Evolutionary conservation across 139 green algal genomes (phyloP).

Genomic region (Diplosphaera chodatii): DNA sequence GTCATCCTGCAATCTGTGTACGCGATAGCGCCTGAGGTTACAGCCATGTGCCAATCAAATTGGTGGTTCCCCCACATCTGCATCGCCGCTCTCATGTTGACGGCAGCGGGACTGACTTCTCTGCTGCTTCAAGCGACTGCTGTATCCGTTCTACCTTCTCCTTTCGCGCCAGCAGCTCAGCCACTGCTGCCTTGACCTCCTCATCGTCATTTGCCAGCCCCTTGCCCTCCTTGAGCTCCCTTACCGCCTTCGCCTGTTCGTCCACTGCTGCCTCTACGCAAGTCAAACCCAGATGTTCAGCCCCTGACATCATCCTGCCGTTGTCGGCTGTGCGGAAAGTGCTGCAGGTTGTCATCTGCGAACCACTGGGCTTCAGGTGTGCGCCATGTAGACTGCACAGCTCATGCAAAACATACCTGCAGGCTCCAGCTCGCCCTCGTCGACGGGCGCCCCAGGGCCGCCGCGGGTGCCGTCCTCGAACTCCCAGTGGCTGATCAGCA

Average conservation of each 20-base stretch:
- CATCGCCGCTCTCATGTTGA: too few species aligned
- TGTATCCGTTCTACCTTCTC: neutral
- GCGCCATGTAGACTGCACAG: too few species aligned
- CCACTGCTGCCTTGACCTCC: neutral
- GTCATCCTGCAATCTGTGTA: too few species aligned
- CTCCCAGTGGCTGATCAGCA: constrained; percentile 20
- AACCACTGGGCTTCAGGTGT: too few species aligned
- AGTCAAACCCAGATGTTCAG: too few species aligned
- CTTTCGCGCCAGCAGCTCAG: neutral
- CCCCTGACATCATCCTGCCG: too few species aligned
- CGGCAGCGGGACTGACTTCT: neutral
- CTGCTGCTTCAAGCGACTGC: neutral
- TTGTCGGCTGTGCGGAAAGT: too few species aligned
- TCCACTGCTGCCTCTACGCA: neutral
- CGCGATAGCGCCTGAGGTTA: too few species aligned
- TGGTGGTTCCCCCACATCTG: too few species aligned
- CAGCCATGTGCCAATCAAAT: too few species aligned
- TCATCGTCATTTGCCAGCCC: neutral
- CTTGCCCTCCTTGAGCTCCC: neutral
- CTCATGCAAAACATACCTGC: neutral
- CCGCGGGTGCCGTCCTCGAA: constrained; percentile 21
- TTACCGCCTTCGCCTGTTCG: neutral
- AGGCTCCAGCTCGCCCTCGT: neutral
- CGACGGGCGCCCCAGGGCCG: constrained; percentile 5
- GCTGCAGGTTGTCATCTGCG: too few species aligned